Base-by-base conservation (phyloP, 106 monocot genomes). In the Dendrobium huoshanense region DNA sequence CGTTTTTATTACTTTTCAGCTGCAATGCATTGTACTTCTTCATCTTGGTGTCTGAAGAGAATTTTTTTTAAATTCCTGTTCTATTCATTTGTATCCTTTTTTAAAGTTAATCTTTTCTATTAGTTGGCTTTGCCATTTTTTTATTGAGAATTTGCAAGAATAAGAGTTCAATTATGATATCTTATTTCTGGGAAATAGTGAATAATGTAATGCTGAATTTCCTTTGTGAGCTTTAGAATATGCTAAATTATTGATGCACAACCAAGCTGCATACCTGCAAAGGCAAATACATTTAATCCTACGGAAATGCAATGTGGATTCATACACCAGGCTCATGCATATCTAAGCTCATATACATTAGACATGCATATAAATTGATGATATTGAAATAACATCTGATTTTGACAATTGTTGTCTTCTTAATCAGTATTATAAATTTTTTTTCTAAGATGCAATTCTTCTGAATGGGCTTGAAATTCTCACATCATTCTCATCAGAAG, bases 241-340 rank as follows among this genome's bases (percentile, higher is more conserved):
- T 61, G 22, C 61, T 61, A 61, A 61, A 61, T 61, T 56, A 56
- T 56, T 61, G 61, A 61, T 61, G 61, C 22, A 61, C 61, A 61
- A 17, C 4, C 58, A 58, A 11, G 58, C 58, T 58, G 58, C 58
- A 15, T 20, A 20, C 4, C 22, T 61, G n/a, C 19, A 61, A 61
- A n/a, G 51, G 13, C 15, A 51, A 51, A 51, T 51, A 51, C 51
- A 51, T 51, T 13, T 51, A 13, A 13, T 51, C 51, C 13, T 45
- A 51, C 51, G 10, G 15, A 51, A 51, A 51, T 51, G 51, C 51
- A 51, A 51, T 51, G 51, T 51, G 51, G 51, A 51, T 51, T 51
- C 13, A 13, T 51, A 13, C 51, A 51, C 51, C 13, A 13, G 10
- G 10, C 10, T 3, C 51, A 15, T 51, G 51, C 51, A 51, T 51